Conservation (phyloP, 2,329 filamentous ascomycete genomes). For the Plectosphaerella cucumerina region DNA sequence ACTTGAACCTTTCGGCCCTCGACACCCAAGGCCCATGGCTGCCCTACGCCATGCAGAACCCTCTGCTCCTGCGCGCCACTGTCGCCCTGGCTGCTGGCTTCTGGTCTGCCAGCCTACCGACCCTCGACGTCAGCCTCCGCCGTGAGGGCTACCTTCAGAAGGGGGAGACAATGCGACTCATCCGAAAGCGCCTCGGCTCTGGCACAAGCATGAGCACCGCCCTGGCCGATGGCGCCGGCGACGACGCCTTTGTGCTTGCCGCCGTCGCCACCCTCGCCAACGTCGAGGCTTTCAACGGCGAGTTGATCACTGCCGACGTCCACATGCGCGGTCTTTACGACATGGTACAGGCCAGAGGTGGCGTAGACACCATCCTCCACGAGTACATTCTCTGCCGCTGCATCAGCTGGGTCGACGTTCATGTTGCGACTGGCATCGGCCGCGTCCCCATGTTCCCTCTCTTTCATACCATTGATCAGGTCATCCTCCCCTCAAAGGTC, state of each 20-base stretch:
- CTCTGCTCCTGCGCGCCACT: constrained; percentile 11
- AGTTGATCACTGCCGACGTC: constrained; percentile 9
- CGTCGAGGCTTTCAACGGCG: constrained; percentile 12
- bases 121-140: constrained; percentile 6
- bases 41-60: constrained; percentile 13
- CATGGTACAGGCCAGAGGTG: constrained; percentile 10
- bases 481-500: constrained; percentile 8
- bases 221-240: background rate
- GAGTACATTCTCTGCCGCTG: constrained; percentile 14
- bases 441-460: constrained; percentile 10
- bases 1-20: constrained; percentile 7
- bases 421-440: constrained; percentile 13
- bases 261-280: constrained; percentile 10
- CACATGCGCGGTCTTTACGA: constrained; percentile 11
- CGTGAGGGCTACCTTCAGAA: constrained; percentile 11
- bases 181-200: constrained; percentile 6
- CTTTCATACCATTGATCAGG: constrained; percentile 13
- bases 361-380: constrained; percentile 9
- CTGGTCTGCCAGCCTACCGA: constrained; percentile 7
- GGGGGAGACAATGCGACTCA: constrained; percentile 11
- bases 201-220: no score
- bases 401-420: constrained; percentile 13
- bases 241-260: constrained; percentile 7
- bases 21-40: constrained; percentile 13
- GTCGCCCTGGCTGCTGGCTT: constrained; percentile 12